Conservation (phyloP, 768 basidiomycete species). For the Boletus tomentosulus region DNA sequence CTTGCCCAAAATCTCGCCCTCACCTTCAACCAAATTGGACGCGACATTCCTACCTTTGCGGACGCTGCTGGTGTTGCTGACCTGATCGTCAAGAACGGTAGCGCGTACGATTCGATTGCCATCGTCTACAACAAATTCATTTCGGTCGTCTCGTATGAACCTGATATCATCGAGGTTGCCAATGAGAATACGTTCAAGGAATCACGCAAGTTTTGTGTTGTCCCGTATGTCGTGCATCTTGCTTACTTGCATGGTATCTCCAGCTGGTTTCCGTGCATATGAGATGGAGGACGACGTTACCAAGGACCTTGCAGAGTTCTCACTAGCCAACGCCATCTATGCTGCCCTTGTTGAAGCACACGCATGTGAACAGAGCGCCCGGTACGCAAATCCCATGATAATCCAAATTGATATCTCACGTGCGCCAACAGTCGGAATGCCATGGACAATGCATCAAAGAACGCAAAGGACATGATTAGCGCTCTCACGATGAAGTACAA, state of each 20-base stretch:
- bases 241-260: not conserved
- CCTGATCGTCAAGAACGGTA: constrained; percentile 79
- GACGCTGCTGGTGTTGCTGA: constrained; percentile 95
- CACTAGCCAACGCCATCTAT: constrained; percentile 94
- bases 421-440: constrained; percentile 68
- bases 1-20: constrained; percentile 64
- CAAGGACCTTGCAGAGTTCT: constrained; percentile 91
- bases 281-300: constrained; percentile 98
- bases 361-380: constrained; percentile 90
- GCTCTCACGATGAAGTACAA: constrained; percentile 92
- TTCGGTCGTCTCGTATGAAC: constrained; percentile 88
- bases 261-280: constrained; percentile 89
- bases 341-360: constrained; percentile 92
- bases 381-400: constrained; percentile 41
- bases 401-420: not conserved
- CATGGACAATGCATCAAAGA: constrained; percentile 99
- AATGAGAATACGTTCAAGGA: constrained; percentile 78
- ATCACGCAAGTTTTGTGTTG: constrained; percentile 52
- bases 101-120: constrained; percentile 81
- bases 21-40: constrained; percentile 97
- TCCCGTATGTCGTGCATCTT: constrained; percentile 1
- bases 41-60: constrained; percentile 94
- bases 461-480: constrained; percentile 91
- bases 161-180: constrained; percentile 70
- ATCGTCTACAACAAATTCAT: constrained; percentile 84